These are phyloP conservation scores for Suillus clintonianus DNA, from an alignment of 768 basidiomycete genomes.

Conservation along the genomic window DNA sequence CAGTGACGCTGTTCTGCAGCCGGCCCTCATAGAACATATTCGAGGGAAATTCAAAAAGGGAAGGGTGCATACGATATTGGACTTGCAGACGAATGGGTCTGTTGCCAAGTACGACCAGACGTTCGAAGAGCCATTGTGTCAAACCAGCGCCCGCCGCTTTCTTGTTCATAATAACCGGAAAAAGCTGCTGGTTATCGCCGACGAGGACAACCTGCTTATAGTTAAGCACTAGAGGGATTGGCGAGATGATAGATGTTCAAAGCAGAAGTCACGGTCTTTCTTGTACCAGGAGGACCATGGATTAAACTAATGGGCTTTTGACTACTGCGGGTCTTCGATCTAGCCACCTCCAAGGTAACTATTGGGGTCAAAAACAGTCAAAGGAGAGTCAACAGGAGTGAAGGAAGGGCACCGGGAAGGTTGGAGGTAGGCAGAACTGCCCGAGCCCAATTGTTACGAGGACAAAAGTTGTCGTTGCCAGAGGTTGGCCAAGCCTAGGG, in stretches of 20 bases:
- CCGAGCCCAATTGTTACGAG: no score
- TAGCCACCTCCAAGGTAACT: no score
- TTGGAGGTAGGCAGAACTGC: no score
- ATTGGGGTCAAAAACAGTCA: no score
- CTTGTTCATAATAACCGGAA: conserved; percentile 99
- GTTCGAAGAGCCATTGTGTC: conserved; percentile 97
- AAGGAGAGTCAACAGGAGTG: no score
- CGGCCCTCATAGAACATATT: conserved; percentile 99
- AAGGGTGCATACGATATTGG: conserved; percentile 99
- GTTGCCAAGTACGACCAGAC: conserved; percentile 92
- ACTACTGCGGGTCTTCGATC: no score
- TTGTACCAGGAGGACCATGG: conserved; percentile 98
- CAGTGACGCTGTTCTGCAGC: conserved; percentile 97
- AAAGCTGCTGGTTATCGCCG: conserved; percentile 95
- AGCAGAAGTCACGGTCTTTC: conserved; percentile 98
- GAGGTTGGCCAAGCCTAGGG: no score
- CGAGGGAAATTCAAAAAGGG: conserved; percentile 97
- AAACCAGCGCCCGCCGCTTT: conserved; percentile 98
- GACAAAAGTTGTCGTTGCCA: no score
- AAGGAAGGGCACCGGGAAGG: no score
- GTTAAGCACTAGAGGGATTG: conserved; percentile 95
- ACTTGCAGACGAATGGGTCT: no score
- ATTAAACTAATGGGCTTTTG: conserved; percentile 98
- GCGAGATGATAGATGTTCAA: conserved; percentile 98
- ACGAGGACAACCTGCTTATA: conserved; percentile 99